These are phyloP conservation scores for Trichoderma sp. DNA, from an alignment of 2,329 filamentous ascomycete genomes.

Conservation along the genomic window DNA sequence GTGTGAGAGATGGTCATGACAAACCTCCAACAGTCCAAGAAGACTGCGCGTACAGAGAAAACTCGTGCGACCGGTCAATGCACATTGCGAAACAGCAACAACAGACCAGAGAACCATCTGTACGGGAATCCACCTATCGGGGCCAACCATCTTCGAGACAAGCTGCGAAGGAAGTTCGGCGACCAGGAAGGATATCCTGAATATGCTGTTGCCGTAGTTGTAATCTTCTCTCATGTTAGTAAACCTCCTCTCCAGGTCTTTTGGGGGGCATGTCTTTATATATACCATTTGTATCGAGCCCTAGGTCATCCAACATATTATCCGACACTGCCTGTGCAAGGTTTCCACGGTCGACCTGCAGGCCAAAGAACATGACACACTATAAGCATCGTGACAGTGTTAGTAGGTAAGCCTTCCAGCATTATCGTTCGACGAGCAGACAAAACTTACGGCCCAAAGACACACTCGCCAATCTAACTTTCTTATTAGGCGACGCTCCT, in stretches of 20 bases:
- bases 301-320: constrained; percentile 9
- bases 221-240: not conserved
- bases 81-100: not conserved
- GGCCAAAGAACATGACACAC: constrained; percentile 15
- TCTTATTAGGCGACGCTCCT: not conserved
- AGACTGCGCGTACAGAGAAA: constrained; percentile 12
- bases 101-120: constrained; percentile 13
- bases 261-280: fast-evolving
- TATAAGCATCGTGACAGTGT: not conserved
- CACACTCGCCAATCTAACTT: constrained; percentile 6
- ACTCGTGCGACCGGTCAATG: constrained; percentile 3
- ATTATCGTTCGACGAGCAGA: fast-evolving
- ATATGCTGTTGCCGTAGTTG: constrained; percentile 6
- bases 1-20: not conserved
- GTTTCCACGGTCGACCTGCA: constrained; percentile 9
- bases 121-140: constrained; percentile 8
- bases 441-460: not conserved
- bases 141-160: constrained; percentile 9
- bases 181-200: not conserved
- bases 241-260: not conserved
- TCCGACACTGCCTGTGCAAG: constrained; percentile 11
- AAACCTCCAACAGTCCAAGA: not conserved
- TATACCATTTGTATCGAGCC: constrained; percentile 3
- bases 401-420: not conserved
- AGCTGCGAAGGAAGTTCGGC: constrained; percentile 13